Evolutionary conservation across 306 rosid genomes (phyloP).

Genomic region (Canavalia gladiata): DNA sequence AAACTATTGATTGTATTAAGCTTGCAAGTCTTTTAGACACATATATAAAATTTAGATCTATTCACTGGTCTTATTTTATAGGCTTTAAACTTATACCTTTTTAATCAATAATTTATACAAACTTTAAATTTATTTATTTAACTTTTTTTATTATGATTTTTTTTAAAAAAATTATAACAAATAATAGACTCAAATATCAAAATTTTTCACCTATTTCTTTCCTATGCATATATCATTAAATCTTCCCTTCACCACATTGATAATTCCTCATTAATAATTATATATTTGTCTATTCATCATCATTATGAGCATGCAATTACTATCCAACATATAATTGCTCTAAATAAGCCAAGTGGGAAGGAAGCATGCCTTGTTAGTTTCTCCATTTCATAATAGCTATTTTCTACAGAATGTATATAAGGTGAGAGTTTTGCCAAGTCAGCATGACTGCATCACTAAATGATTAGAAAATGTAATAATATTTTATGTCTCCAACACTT

Average conservation of each 20-base stretch:
- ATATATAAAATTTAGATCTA: no score
- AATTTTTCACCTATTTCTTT: no score
- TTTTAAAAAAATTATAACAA: no score
- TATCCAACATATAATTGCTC: neutral
- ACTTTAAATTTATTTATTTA: no score
- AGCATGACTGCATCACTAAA: neutral
- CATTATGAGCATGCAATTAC: neutral
- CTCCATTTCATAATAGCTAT: neutral
- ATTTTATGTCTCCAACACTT: neutral
- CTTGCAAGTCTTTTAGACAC: no score
- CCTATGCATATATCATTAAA: no score
- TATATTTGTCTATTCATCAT: neutral
- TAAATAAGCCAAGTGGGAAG: conserved; percentile 20
- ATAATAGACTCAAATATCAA: no score
- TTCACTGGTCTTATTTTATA: no score
- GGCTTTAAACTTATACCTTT: no score
- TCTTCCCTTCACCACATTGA: neutral
- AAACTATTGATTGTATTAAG: no score
- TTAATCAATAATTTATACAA: no score
- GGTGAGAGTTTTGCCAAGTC: conserved; percentile 3
- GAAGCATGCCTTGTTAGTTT: neutral
- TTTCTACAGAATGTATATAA: neutral
- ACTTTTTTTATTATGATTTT: no score
- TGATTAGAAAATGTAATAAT: neutral
- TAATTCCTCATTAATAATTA: neutral